These are phyloP conservation scores for Aeschynomene evenia DNA, from an alignment of 306 rosid species.

Conservation along the genomic window DNA sequence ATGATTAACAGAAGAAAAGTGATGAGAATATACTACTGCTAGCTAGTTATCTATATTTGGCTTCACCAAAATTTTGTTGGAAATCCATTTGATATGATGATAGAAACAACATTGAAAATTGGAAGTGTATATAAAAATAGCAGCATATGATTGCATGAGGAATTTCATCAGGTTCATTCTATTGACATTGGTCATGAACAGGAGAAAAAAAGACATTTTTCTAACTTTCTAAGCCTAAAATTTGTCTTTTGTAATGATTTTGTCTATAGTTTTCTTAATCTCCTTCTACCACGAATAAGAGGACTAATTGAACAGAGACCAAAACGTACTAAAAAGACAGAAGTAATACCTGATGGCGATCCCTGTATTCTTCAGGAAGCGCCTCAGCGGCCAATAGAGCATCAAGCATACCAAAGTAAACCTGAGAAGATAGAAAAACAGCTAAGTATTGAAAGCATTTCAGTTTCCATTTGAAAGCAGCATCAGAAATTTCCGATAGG, in stretches of 20 bases:
- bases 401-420: slow-evolving; percentile 99
- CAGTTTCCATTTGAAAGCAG: slow-evolving; percentile 21
- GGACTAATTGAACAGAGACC: slow-evolving; percentile 16
- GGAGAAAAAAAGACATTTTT: not conserved
- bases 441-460: slow-evolving; percentile 22
- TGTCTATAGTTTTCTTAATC: no score
- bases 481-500: not conserved
- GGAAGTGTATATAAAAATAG: not conserved
- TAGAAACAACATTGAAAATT: not conserved
- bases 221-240: no score
- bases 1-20: not conserved
- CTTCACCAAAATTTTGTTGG: not conserved
- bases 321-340: not conserved
- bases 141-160: not conserved
- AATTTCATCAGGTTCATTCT: slow-evolving; percentile 4
- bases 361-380: slow-evolving; percentile 94
- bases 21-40: not conserved
- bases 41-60: not conserved
- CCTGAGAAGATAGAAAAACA: slow-evolving; percentile 54
- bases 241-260: no score
- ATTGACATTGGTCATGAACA: not conserved
- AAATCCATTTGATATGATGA: not conserved
- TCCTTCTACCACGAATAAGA: no score
- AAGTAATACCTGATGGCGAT: slow-evolving; percentile 72
- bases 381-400: slow-evolving; percentile 93